These are phyloP conservation scores for Mytilinidion resinicola DNA, from an alignment of 495 filamentous ascomycete species.

Conservation along the genomic window DNA sequence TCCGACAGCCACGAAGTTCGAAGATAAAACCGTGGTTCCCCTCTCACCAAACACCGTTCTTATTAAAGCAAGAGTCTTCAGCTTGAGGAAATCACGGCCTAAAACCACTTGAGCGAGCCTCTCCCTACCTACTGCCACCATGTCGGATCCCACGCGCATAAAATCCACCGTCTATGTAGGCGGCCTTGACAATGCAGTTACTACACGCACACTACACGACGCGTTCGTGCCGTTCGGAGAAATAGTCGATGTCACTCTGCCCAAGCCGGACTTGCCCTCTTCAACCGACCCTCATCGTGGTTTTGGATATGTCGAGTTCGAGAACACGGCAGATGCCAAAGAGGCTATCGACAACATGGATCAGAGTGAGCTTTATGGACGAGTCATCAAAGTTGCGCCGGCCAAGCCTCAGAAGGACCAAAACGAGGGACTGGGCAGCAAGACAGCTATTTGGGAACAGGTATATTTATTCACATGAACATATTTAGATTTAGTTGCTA, in stretches of 20 bases:
- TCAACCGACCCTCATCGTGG: slow-evolving; percentile 72
- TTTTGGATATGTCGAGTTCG: slow-evolving; percentile 96
- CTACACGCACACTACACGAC: slow-evolving; percentile 65
- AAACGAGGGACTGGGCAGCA: slow-evolving; percentile 80
- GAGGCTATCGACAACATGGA: slow-evolving; percentile 99
- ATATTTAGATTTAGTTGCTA: slow-evolving; percentile 25
- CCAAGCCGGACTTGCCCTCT: slow-evolving; percentile 69
- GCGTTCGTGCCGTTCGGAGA: slow-evolving; percentile 96
- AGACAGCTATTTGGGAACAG: slow-evolving; percentile 98
- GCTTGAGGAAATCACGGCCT: too few relatives aligned
- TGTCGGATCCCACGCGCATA: slow-evolving; percentile 76
- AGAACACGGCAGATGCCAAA: slow-evolving; percentile 74
- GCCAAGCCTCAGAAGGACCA: slow-evolving; percentile 90
- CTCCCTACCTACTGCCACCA: slow-evolving; percentile 33
- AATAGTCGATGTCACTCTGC: slow-evolving; percentile 80
- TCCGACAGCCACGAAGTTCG: too few relatives aligned
- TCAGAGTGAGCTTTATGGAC: slow-evolving; percentile 88
- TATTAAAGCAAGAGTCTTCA: too few relatives aligned
- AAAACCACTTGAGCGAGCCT: too few relatives aligned
- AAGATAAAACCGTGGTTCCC: too few relatives aligned
- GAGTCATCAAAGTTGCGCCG: slow-evolving; percentile 81
- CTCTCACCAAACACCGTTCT: too few relatives aligned
- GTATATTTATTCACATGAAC: slow-evolving; percentile 41
- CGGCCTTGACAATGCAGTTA: slow-evolving; percentile 76
- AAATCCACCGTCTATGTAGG: slow-evolving; percentile 89